Conservation (phyloP, 768 basidiomycete genomes). For the Amanita polypyramis region DNA sequence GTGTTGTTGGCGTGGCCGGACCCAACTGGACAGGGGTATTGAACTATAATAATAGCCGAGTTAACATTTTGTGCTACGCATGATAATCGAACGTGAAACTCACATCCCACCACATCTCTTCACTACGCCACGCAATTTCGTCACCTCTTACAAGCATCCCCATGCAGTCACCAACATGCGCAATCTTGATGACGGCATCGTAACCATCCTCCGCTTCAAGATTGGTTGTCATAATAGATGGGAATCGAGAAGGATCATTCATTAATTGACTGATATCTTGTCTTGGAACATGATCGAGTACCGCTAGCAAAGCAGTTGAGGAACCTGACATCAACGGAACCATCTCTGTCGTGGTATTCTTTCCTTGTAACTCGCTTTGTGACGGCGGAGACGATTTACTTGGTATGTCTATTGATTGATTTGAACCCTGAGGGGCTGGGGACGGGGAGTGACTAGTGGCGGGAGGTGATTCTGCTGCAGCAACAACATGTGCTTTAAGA, state of each 20-base stretch:
- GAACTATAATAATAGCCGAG: conserved; percentile 13
- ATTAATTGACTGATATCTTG: background rate
- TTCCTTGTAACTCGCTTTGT: too few species aligned
- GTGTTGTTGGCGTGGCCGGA: conserved; percentile 18
- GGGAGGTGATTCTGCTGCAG: conserved; percentile 11
- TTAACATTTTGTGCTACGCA: background rate
- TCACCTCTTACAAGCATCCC: conserved; percentile 76
- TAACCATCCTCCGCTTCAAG: conserved; percentile 17
- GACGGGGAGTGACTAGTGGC: conserved; percentile 10
- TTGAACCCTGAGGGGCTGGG: conserved; percentile 5
- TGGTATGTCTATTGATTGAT: background rate
- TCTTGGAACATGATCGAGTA: conserved; percentile 13
- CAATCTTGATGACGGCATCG: conserved; percentile 66
- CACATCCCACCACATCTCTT: conserved; percentile 90
- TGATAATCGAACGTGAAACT: conserved; percentile 16
- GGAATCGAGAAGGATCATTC: conserved; percentile 5
- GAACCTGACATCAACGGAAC: conserved; percentile 6
- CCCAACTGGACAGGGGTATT: conserved; percentile 40
- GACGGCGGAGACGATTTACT: background rate
- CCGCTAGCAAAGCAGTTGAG: conserved; percentile 8
- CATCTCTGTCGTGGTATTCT: conserved; percentile 1
- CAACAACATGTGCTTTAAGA: conserved; percentile 46
- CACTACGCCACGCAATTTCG: conserved; percentile 72
- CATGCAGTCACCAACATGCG: conserved; percentile 84
- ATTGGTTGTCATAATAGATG: conserved; percentile 1